A percentile compares a stretch with the other conserved stretches of the same genome.
These are phyloP conservation scores for Theileria parva DNA, from an alignment of 169 alveolate genomes.

Conservation along the genomic window DNA sequence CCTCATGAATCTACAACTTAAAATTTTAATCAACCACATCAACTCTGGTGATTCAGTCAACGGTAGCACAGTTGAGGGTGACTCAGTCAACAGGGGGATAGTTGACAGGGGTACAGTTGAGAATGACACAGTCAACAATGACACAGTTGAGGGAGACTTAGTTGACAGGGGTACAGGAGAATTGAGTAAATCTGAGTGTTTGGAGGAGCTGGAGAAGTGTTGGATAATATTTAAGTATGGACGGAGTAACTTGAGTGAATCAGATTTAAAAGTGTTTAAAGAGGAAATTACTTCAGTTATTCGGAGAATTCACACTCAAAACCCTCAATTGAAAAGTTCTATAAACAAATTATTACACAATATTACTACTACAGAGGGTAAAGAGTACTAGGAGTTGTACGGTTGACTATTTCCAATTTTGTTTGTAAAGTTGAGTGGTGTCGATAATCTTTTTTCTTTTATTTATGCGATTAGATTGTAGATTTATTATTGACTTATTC, in stretches of 20 bases:
- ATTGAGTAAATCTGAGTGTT: too few relatives aligned
- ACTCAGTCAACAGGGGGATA: too few relatives aligned
- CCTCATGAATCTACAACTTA: constrained; percentile 46
- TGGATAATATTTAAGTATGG: not conserved
- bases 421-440: not conserved
- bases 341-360: too few relatives aligned
- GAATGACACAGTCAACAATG: too few relatives aligned
- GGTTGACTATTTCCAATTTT: not conserved
- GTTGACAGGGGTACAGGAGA: too few relatives aligned
- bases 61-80: not conserved
- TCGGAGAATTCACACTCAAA: not conserved
- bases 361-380: not conserved
- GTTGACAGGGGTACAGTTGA: too few relatives aligned
- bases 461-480: not conserved
- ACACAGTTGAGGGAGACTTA: not conserved
- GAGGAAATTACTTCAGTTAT: not conserved
- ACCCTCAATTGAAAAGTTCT: not conserved
- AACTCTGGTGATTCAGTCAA: too few relatives aligned
- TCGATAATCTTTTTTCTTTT: not conserved
- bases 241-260: not conserved
- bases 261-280: not conserved
- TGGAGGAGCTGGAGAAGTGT: not conserved
- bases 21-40: not conserved
- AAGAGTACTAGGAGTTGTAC: too few relatives aligned
- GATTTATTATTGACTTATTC: not conserved